Base-by-base conservation (phyloP, 129 eudicot genomes). In the Sambucus nigra region DNA sequence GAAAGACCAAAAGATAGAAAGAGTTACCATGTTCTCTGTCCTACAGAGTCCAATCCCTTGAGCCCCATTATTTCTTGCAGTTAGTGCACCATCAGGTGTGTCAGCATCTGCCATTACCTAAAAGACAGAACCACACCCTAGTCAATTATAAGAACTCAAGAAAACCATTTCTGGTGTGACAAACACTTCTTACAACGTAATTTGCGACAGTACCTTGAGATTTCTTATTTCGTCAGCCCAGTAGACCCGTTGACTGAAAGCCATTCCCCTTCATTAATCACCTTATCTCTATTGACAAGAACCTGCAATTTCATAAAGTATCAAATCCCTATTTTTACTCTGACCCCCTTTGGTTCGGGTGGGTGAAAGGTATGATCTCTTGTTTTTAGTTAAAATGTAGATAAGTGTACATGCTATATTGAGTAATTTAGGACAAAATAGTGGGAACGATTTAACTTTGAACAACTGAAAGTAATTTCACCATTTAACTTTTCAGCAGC, bases 61-160 rank as follows among this genome's bases (percentile, higher is more conserved):
- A 67, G 99, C 99, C 40, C 99, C 99, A 69, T 91, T 91, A 38
- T 82, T 77, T 42, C 99, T 69, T 29, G 99, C 99, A 8, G 91
- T 65, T 54, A 81, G 72, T 46, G 99, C 99, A 66, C 86, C 99
- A 31, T 79, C 87, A 46, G 99, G 99, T 25, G 99, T 85, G 61
- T 91, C 99, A 25, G 95, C 99, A 72, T 91, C 86, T 16, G 99
- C 99, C 99, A 91, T 91, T 28, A 91, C 99, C 98, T 89, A 63
- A n/a, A n/a, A 41, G 25, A 19, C 5, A 26, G 61, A 42, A 47
- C 58, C 50, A 23, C 7, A 13, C n/a, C n/a, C 13, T 9, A 15
- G 14, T 70, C 32, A 71, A 31, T 19, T 29, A 17, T 52, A 4
- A 26, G 47, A 46, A 18, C 10, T 27, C 44, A 20, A 24, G 31